Evolutionary conservation across 257 asterid genomes (phyloP), one percentile per base, ranked within the genome.

Genomic region (Coffea canephora): DNA sequence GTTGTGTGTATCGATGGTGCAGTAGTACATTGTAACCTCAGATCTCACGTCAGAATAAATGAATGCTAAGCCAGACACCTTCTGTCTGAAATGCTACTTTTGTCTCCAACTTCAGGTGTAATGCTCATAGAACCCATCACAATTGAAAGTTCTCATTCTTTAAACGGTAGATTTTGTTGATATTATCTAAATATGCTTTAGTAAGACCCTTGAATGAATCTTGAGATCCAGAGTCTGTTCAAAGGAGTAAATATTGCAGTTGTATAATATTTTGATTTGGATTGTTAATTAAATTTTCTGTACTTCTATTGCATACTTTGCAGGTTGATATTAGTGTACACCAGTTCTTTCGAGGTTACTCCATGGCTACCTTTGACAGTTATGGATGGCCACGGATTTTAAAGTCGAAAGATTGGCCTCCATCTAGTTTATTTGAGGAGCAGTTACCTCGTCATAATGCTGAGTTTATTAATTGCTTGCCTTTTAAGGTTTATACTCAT

Each of bases 391-490:
- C 98, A 21, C 79, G 84, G 86, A 84, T 93, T 77, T 89, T 95
- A 59, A 93, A 95, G 87, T 82, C 93, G 83, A 91, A 93, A 84
- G 98, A 94, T 83, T 94, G 98, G 98, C 98, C 97, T 78, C 94
- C 98, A 25, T 85, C 96, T 71, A 93, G 85, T 84, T 82, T 86
- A 80, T 91, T 93, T 82, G 93, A 86, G 84, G 94, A 93, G 86
- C 86, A 87, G 78, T 77, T 93, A 64, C 98, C 99, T 76, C 97
- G 99, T 46, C 99, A 95, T 83, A 89, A 91, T 18, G n/a, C 64
- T 16, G 98, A 95, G 85, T 95, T 93, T 84, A 85, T 89, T 72
- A 86, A 81, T 64, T 86, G 94, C 86, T 87, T 95, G 88, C 99
- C 99, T 55, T 95, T 93, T 82, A 93, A 95, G 88, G 95, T 85